Evolutionary conservation across 1,284 basidiomycete species (phyloP), one percentile per base, ranked within the genome.

Genomic region (Heterobasidion parviporum): DNA sequence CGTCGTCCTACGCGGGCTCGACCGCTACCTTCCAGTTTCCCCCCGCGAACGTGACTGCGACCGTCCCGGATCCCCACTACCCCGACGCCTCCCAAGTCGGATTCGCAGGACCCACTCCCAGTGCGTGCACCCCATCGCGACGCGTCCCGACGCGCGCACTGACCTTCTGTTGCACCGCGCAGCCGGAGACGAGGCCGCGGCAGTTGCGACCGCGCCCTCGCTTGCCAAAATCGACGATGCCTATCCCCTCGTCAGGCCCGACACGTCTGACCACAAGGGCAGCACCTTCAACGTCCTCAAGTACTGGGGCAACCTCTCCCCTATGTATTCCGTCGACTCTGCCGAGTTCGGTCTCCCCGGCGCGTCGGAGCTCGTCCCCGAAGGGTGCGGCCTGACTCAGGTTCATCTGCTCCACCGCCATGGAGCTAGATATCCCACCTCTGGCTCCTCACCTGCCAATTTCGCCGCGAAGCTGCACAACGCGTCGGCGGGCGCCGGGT

Each of bases 381-480:
- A 73, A 0, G 71, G 74, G 1, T 84, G 82, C 64, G 66, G 68
- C 36, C 66, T 84, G 50, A 75, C 68, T 8, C 78, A 78, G 56
- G 76, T 79, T 6, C 79, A 82, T 63, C 68, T 82, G 33, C 64
- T 85, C 5, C 79, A 83, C 64, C 76, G 80, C 15, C 74, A 82
- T 62, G 81, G 82, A 38, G 79, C 79, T 0, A 65, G 80, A 8
- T 81, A 81, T 60, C 79, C 79, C 0, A 78, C 77, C 0, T 61
- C 67, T 1, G 72, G 69, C 8, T 64, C 69, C 1, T 68, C 68
- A 0, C 71, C 75, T 2, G 67, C 72, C 7, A 45, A 57, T 1
- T 77, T 82, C 52, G 75, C 78, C 0, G 64, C 69, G 8, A 68
- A 68, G n/a, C 45, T 83, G 2, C 70, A 78, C 46, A 63, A 65